phyloP scores from a whole-genome alignment of 2,329 filamentous ascomycete species.

The Onygenales sp. region DNA sequence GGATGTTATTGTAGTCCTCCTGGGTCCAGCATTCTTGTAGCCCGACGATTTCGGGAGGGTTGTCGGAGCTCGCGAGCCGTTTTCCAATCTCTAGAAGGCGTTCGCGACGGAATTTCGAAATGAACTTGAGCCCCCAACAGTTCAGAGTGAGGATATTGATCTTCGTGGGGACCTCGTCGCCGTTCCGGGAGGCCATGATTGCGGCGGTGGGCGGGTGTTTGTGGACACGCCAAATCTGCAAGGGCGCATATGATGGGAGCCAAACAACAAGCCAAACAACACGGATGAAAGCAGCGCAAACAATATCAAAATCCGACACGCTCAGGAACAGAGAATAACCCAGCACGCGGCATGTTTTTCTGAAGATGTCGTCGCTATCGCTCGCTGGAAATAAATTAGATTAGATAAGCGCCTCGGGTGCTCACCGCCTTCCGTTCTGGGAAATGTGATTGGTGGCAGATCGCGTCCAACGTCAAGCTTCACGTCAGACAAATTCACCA shows the following conservation, averaged over 20 bases:
- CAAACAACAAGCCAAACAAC: neutral
- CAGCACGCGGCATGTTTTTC: neutral
- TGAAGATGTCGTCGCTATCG: neutral
- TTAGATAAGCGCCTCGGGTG: neutral
- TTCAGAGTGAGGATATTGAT: constrained; percentile 83
- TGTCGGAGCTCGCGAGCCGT: constrained; percentile 59
- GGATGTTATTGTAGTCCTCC: constrained; percentile 71
- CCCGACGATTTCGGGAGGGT: constrained; percentile 74
- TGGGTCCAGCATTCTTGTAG: constrained; percentile 93
- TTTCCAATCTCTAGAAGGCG: constrained; percentile 77
- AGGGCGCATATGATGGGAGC: neutral
- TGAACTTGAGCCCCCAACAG: constrained; percentile 90
- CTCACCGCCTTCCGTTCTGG: constrained; percentile 16
- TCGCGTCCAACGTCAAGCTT: constrained; percentile 1
- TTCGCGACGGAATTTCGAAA: constrained; percentile 67
- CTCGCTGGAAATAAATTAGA: neutral
- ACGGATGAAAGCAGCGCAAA: neutral
- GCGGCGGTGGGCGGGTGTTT: neutral
- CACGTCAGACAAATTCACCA: neutral
- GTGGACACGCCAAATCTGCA: neutral
- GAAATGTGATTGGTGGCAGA: constrained; percentile 9
- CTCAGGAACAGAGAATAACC: no score
- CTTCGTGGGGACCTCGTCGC: constrained; percentile 34
- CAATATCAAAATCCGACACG: neutral
- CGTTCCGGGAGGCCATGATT: constrained; percentile 8